Percentiles rank a stretch among this genome's conserved stretches.
These are phyloP conservation scores for Thelonectria discophora DNA, from an alignment of 2,329 filamentous ascomycete genomes.

Conservation along the genomic window DNA sequence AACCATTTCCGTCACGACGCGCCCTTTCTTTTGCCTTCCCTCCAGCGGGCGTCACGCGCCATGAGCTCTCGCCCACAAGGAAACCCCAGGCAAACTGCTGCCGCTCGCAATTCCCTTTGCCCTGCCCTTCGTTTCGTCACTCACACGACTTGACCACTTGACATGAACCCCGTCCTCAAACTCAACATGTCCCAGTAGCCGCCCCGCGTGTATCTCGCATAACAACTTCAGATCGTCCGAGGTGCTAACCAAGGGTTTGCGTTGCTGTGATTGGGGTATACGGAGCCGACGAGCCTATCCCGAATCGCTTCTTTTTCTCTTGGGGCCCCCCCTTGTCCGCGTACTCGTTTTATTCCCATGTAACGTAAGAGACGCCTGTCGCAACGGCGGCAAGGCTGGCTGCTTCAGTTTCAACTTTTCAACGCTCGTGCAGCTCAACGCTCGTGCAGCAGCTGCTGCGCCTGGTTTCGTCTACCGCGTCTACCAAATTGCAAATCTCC, in stretches of 20 bases:
- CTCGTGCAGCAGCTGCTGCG: background rate
- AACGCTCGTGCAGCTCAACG: no score
- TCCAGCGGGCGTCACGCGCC: no score
- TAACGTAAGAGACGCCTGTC: no score
- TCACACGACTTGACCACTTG: slow-evolving; percentile 1
- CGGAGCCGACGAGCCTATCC: background rate
- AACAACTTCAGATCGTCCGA: slow-evolving; percentile 18
- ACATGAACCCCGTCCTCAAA: slow-evolving; percentile 4
- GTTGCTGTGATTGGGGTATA: slow-evolving; percentile 1
- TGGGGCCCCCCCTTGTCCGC: slow-evolving; percentile 14
- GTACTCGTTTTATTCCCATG: background rate
- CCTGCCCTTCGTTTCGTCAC: background rate
- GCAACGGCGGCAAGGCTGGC: no score
- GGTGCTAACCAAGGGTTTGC: slow-evolving; percentile 6
- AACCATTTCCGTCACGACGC: background rate
- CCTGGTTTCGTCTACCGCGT: background rate
- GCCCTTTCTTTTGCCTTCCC: background rate
- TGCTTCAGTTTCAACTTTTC: no score
- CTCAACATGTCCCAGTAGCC: background rate
- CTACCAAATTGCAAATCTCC: slow-evolving; percentile 15
- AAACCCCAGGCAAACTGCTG: background rate
- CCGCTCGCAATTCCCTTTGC: background rate
- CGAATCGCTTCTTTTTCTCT: no score
- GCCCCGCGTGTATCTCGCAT: slow-evolving; percentile 26
- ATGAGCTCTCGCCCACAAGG: background rate